Evolutionary conservation across 805 yeast species (phyloP).

Genomic region (Candida sithepensis): DNA sequence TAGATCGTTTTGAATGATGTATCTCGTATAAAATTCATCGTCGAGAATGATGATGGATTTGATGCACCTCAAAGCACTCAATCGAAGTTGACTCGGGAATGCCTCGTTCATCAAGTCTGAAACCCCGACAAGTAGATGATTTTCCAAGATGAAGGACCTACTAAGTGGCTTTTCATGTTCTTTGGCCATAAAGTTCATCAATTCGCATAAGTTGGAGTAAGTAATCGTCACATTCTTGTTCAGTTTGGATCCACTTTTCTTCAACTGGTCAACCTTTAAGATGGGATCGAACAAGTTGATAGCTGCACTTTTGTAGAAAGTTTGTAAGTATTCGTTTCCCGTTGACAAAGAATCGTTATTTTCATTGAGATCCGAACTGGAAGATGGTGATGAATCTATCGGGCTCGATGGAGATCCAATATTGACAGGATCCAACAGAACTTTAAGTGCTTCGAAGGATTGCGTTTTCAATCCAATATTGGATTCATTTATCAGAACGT

Average conservation of each 20-base stretch:
- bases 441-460: constrained; percentile 77
- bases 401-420: constrained; percentile 10
- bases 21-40: constrained; percentile 56
- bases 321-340: constrained; percentile 41
- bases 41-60: constrained; percentile 58
- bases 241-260: background rate
- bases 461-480: constrained; percentile 76
- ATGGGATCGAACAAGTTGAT: constrained; percentile 27
- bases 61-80: constrained; percentile 68
- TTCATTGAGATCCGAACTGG: constrained; percentile 6
- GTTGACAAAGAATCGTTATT: constrained; percentile 7
- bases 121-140: constrained; percentile 55
- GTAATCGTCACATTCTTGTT: constrained; percentile 13
- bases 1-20: constrained; percentile 54
- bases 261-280: constrained; percentile 9
- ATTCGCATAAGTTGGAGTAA: constrained; percentile 52
- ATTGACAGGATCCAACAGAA: constrained; percentile 57
- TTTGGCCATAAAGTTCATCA: constrained; percentile 61
- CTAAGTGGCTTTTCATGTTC: constrained; percentile 59
- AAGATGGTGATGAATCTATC: constrained; percentile 13
- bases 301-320: constrained; percentile 54
- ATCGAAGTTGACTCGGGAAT: constrained; percentile 50
- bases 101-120: constrained; percentile 41
- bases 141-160: constrained; percentile 59
- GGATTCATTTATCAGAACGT: constrained; percentile 57